Percentiles rank a stretch among this genome's conserved stretches.
These are phyloP conservation scores for Citrus unshiu DNA, from an alignment of 345 rosid species.

Conservation along the genomic window DNA sequence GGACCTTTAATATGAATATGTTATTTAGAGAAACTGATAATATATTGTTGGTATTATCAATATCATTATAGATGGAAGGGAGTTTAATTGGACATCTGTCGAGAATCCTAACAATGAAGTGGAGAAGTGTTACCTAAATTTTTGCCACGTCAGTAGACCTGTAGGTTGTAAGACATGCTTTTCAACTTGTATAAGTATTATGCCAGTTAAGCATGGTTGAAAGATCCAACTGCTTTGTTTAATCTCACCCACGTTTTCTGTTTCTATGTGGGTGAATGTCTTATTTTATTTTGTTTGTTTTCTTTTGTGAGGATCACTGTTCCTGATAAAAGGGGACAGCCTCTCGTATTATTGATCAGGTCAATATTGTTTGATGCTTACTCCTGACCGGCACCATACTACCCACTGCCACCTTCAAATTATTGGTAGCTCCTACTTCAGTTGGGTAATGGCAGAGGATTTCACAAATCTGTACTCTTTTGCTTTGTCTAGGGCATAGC, in stretches of 20 bases:
- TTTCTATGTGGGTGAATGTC: background rate
- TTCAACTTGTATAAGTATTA: background rate
- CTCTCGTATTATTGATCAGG: constrained; percentile 8
- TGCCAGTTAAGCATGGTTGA: background rate
- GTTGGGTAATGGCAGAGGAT: constrained; percentile 2
- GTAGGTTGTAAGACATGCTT: background rate
- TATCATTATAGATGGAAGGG: background rate
- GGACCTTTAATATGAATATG: background rate
- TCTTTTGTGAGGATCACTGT: constrained; percentile 21
- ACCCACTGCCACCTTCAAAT: constrained; percentile 11
- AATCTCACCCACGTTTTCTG: constrained; percentile 3
- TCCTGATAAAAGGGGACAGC: constrained; percentile 20
- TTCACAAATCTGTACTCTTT: constrained; percentile 14
- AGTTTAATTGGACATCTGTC: background rate
- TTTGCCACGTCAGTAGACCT: background rate
- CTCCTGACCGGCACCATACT: constrained; percentile 19
- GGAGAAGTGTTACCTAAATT: background rate
- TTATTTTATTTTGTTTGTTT: background rate
- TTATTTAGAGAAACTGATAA: background rate
- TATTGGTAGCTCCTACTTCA: constrained; percentile 15
- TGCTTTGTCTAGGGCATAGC: constrained; percentile 1
- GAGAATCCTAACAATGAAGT: background rate
- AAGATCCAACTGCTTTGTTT: constrained; percentile 4
- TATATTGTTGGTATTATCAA: background rate
- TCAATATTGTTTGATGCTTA: constrained; percentile 20